phyloP scores from a whole-genome alignment of 306 rosid species.

The Cucumis sativus region Cucumber_9930_V3 NC_026658.2:20844001-20844500 shows the following conservation, averaged over 20 bases:
- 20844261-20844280: background rate
- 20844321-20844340: background rate
- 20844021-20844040: slow-evolving; percentile 5
- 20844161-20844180: slow-evolving; percentile 13
- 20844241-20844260: background rate
- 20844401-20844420: background rate
- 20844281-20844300: background rate
- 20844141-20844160: slow-evolving; percentile 98
- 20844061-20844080: slow-evolving; percentile 12
- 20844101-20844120: slow-evolving; percentile 87
- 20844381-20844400: background rate
- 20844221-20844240: background rate
- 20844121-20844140: slow-evolving; percentile 84
- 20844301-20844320: background rate
- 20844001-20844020: slow-evolving; percentile 8
- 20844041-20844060: background rate
- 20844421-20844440: slow-evolving; percentile 42
- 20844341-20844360: background rate
- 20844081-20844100: slow-evolving; percentile 79
- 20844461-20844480: slow-evolving; percentile 90
- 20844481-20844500: slow-evolving; percentile 93
- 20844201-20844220: background rate
- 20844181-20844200: background rate
- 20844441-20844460: slow-evolving; percentile 94
- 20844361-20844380: background rate